A percentile compares a stretch with the other conserved stretches of the same genome.
Evolutionary conservation across 1,284 basidiomycete species (phyloP).

Genomic region (Fistulinella staudtii): DNA sequence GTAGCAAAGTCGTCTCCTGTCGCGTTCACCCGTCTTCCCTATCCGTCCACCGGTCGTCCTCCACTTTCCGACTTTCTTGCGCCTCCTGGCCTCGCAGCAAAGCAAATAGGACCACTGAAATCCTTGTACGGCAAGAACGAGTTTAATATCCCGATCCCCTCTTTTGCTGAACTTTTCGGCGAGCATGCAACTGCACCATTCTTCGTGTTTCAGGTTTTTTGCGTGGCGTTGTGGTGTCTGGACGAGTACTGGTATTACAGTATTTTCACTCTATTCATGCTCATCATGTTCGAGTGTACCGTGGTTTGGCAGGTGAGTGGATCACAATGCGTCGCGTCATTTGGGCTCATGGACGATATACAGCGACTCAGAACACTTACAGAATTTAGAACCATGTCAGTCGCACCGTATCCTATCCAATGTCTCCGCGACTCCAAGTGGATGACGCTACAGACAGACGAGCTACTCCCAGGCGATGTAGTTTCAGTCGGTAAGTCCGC

Average conservation of each 20-base stretch:
- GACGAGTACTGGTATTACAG: slow-evolving; percentile 99
- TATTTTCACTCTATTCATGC: slow-evolving; percentile 95
- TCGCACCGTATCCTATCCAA: slow-evolving; percentile 83
- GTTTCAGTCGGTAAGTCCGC: slow-evolving; percentile 65
- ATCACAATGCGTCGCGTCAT: neutral
- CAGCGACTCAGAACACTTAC: slow-evolving; percentile 85
- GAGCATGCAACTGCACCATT: slow-evolving; percentile 95
- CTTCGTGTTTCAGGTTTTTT: slow-evolving; percentile 96
- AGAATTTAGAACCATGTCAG: slow-evolving; percentile 94
- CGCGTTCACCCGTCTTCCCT: slow-evolving; percentile 82
- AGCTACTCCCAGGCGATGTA: slow-evolving; percentile 86
- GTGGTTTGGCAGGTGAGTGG: slow-evolving; percentile 87
- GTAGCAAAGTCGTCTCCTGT: slow-evolving; percentile 56
- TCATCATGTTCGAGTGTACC: slow-evolving; percentile 94
- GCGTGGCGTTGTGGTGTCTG: slow-evolving; percentile 91
- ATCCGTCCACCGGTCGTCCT: slow-evolving; percentile 80
- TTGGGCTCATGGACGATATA: slow-evolving; percentile 9
- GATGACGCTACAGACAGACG: slow-evolving; percentile 75
- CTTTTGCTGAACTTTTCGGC: slow-evolving; percentile 81
- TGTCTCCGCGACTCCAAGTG: slow-evolving; percentile 80
- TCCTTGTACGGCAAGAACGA: slow-evolving; percentile 86
- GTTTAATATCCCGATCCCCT: slow-evolving; percentile 93
- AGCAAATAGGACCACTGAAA: slow-evolving; percentile 45
- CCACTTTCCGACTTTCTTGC: slow-evolving; percentile 65
- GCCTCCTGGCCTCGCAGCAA: slow-evolving; percentile 45